Percentiles rank a stretch among this genome's conserved stretches.
Evolutionary conservation across 2,329 filamentous ascomycete species (phyloP).

Genomic region (Elsinoe perseae): DNA sequence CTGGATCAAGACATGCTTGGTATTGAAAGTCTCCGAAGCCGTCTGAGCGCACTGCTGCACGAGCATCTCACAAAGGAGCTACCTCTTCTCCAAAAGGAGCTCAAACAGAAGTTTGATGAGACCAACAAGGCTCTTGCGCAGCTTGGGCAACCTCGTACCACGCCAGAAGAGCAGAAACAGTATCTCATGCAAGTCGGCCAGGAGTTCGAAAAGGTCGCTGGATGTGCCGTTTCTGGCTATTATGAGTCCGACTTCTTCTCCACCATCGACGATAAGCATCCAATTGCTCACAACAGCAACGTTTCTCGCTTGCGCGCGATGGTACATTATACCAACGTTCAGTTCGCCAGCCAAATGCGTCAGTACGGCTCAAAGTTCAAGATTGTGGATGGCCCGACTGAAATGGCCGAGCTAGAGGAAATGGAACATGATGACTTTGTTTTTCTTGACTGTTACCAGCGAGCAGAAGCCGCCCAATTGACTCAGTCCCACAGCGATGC

Average conservation of each 20-base stretch:
- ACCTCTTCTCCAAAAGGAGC: slow-evolving; percentile 31
- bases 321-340: slow-evolving; percentile 43
- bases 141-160: slow-evolving; percentile 45
- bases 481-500: slow-evolving; percentile 26
- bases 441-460: slow-evolving; percentile 16
- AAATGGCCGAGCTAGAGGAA: slow-evolving; percentile 19
- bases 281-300: slow-evolving; percentile 16
- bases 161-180: slow-evolving; percentile 40
- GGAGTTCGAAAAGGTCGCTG: slow-evolving; percentile 25
- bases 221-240: background rate
- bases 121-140: slow-evolving; percentile 32
- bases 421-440: slow-evolving; percentile 19
- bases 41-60: slow-evolving; percentile 46
- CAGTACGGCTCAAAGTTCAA: slow-evolving; percentile 35
- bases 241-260: slow-evolving; percentile 6
- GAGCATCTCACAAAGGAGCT: slow-evolving; percentile 32
- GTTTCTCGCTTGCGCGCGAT: slow-evolving; percentile 46
- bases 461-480: slow-evolving; percentile 16
- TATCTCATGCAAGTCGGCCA: slow-evolving; percentile 40
- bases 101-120: slow-evolving; percentile 25
- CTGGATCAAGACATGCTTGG: slow-evolving; percentile 35
- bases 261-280: background rate
- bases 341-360: slow-evolving; percentile 42
- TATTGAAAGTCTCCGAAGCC: slow-evolving; percentile 40
- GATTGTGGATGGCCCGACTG: slow-evolving; percentile 25